Evolutionary conservation across 2,329 filamentous ascomycete species (phyloP).

Genomic region (Neodidymelliopsis sp.): DNA sequence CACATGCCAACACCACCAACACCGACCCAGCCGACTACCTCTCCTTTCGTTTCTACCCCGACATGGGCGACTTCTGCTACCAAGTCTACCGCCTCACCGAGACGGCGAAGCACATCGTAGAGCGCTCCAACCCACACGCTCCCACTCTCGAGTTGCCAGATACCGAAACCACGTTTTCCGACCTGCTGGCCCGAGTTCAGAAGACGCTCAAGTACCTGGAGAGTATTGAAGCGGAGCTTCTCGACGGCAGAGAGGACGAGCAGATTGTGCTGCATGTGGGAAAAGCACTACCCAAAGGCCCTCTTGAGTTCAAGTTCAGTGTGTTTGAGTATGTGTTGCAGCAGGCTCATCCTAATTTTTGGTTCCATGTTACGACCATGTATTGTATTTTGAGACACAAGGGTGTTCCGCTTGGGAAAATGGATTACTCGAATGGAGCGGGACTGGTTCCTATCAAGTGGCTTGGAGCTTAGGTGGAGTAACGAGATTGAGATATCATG

Average conservation of each 20-base stretch:
- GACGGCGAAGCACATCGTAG: constrained; percentile 51
- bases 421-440: constrained; percentile 58
- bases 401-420: constrained; percentile 69
- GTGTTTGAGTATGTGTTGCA: constrained; percentile 57
- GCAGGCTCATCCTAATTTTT: constrained; percentile 65
- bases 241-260: constrained; percentile 54
- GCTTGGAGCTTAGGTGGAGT: constrained; percentile 3
- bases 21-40: constrained; percentile 49
- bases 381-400: constrained; percentile 68
- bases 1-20: constrained; percentile 49
- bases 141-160: constrained; percentile 48
- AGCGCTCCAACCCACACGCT: constrained; percentile 48
- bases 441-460: constrained; percentile 9
- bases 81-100: constrained; percentile 58
- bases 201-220: constrained; percentile 58
- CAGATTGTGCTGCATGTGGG: constrained; percentile 49
- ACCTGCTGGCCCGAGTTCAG: constrained; percentile 58
- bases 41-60: constrained; percentile 53
- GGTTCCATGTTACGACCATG: constrained; percentile 67
- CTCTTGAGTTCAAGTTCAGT: constrained; percentile 51
- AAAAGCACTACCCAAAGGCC: constrained; percentile 2
- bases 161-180: constrained; percentile 58
- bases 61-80: constrained; percentile 60
- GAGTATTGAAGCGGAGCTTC: constrained; percentile 49
- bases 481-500: too few species aligned